Evolutionary conservation across 1,284 basidiomycete genomes (phyloP).

Genomic region (Cutaneotrichosporon sp.): DNA sequence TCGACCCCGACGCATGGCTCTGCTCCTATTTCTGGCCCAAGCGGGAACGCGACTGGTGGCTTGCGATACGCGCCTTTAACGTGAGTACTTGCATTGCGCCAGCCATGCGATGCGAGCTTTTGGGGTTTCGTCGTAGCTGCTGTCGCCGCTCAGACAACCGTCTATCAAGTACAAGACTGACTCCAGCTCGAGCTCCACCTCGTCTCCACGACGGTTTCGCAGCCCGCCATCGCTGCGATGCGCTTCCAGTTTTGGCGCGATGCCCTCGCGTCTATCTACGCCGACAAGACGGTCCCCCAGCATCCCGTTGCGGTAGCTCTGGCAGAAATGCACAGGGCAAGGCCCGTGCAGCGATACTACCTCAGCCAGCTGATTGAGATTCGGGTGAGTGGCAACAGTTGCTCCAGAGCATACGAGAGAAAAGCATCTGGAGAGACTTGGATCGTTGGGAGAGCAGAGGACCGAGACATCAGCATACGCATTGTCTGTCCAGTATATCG

Average conservation of each 20-base stretch:
- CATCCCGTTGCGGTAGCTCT: slow-evolving; percentile 79
- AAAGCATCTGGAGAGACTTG: no score
- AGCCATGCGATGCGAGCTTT: no score
- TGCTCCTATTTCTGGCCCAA: slow-evolving; percentile 70
- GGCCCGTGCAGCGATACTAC: slow-evolving; percentile 58
- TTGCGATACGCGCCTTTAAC: slow-evolving; percentile 80
- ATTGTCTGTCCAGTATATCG: no score
- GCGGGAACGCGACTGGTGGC: slow-evolving; percentile 61
- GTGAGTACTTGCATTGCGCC: slow-evolving; percentile 52
- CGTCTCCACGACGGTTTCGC: slow-evolving; percentile 72
- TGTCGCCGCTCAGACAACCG: not conserved
- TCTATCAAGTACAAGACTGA: slow-evolving; percentile 2
- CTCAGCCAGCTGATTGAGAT: slow-evolving; percentile 79
- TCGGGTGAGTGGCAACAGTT: slow-evolving; percentile 64
- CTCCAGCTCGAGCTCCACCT: slow-evolving; percentile 75
- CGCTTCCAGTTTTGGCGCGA: slow-evolving; percentile 92
- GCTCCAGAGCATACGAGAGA: no score
- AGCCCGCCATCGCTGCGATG: slow-evolving; percentile 75
- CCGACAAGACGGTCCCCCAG: slow-evolving; percentile 51
- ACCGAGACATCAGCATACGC: no score
- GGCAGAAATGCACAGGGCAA: slow-evolving; percentile 55
- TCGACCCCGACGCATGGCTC: slow-evolving; percentile 63
- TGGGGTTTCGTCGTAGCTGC: no score
- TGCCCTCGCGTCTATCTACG: slow-evolving; percentile 61
- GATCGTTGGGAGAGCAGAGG: no score